Conservation (phyloP, 352 stramenopile genomes). For the Pelagophyceae sp. region DNA sequence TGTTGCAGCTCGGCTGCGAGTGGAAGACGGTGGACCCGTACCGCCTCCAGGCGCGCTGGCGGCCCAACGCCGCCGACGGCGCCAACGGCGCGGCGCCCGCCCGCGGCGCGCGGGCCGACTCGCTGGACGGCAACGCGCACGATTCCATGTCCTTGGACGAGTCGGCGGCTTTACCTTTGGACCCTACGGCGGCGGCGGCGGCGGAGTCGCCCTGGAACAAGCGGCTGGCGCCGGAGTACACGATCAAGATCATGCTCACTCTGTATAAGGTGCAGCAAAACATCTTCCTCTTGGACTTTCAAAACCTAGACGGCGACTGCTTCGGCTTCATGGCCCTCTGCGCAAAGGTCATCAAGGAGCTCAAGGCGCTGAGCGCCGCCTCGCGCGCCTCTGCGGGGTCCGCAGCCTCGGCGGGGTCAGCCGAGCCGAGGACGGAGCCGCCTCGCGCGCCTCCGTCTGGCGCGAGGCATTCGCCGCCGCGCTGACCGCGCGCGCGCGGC, state of each 20-base stretch:
- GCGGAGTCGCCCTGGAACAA: conserved; percentile 27
- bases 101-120: conserved; percentile 35
- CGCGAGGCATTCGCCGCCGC: too few species aligned
- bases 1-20: conserved; percentile 89
- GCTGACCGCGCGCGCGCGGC: too few species aligned
- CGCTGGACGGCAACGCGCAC: neutral
- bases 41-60: conserved; percentile 92
- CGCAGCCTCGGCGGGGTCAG: neutral
- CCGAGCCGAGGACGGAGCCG: too few species aligned
- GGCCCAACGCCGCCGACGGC: conserved; percentile 50
- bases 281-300: conserved; percentile 98
- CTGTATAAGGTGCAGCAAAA: conserved; percentile 95
- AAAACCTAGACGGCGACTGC: conserved; percentile 82
- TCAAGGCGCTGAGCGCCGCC: conserved; percentile 87
- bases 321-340: conserved; percentile 99
- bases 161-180: neutral
- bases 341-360: conserved; percentile 95
- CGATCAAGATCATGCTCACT: conserved; percentile 88
- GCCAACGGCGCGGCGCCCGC: conserved; percentile 27
- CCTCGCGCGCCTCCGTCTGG: too few species aligned
- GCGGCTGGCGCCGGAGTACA: conserved; percentile 48
- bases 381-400: conserved; percentile 16
- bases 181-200: conserved; percentile 34
- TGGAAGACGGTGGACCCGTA: conserved; percentile 93
- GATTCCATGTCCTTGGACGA: too few species aligned